Evolutionary conservation across 352 stramenopile genomes (phyloP), one percentile per base, ranked within the genome.

Genomic region (Phytophthora pini): DNA sequence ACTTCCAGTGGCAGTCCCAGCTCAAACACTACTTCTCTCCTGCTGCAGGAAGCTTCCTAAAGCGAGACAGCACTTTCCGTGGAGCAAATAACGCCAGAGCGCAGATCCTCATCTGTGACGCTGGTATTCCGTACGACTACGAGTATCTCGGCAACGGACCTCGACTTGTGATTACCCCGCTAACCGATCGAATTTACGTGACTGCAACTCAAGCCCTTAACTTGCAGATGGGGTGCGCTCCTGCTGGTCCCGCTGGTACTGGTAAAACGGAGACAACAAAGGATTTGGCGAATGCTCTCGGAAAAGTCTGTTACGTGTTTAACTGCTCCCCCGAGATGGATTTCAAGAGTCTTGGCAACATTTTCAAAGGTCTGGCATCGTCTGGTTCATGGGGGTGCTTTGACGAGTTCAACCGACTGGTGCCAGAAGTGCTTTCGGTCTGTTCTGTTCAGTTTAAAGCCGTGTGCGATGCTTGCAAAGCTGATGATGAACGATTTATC

Each of bases 291-390:
- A 97, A 96, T 50, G 94, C 95, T 11, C 55, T 99, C 10, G 96
- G 94, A 20, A 99, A 98, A 70, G 94, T 95, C 9, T 98, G 94
- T 57, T 98, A 98, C 65, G 94, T 97, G 59, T 98, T 98, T 68
- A 98, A 98, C 61, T 98, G 93, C 65, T 98, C 95, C 4, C 96
- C 96, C 1, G 95, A 99, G 71, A 98, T 98, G 92, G 96, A 99
- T 67, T 98, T 97, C 76, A 92, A 97, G 69, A 95, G 90, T 65
- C 73, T 99, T 0, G 96, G 95, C n/a, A 98, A 98, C 61, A 98
- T 99, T 36, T 99, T 99, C 79, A 99, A 98, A 73, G 95, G 95
- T 2, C 72, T 98, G 5, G 95, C 94, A 6, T 98, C 92, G 1
- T 97, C 89, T 0, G 96, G 96, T 8, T 97, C 96, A 0, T 99